Conservation (phyloP, 306 rosid genomes). For the Ochetophila trinervis region DNA sequence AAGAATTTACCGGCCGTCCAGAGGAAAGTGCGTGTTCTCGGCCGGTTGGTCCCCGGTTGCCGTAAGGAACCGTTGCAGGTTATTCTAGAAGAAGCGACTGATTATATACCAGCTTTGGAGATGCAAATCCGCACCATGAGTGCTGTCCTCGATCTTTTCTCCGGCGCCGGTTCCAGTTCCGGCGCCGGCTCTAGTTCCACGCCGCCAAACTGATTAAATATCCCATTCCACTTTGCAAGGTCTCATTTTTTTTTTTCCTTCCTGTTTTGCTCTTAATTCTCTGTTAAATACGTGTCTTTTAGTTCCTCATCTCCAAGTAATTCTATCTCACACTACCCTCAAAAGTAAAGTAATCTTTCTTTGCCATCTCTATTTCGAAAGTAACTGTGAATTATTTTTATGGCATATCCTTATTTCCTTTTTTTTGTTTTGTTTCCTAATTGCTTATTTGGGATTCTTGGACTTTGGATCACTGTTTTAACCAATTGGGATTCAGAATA, state of each 20-base stretch:
- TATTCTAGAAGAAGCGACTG: slow-evolving; percentile 75
- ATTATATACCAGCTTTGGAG: slow-evolving; percentile 87
- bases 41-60: slow-evolving; percentile 95
- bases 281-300: slow-evolving; percentile 41
- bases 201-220: slow-evolving; percentile 44
- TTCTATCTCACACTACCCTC: slow-evolving; percentile 21
- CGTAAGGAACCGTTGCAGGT: slow-evolving; percentile 77
- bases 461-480: too few species aligned
- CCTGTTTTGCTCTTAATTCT: slow-evolving; percentile 8
- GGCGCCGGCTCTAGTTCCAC: slow-evolving; percentile 31
- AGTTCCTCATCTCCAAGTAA: slow-evolving; percentile 15
- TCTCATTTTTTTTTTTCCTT: slow-evolving; percentile 15
- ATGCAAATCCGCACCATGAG: slow-evolving; percentile 95
- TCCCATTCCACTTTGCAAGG: slow-evolving; percentile 27
- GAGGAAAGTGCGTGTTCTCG: slow-evolving; percentile 61
- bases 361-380: not conserved
- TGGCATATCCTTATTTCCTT: not conserved
- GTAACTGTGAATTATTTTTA: not conserved
- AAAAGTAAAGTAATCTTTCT: slow-evolving; percentile 1
- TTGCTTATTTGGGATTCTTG: not conserved
- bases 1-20: slow-evolving; percentile 75
- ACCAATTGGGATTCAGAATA: too few species aligned
- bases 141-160: slow-evolving; percentile 60
- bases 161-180: slow-evolving; percentile 41
- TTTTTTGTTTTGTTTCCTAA: too few species aligned